Evolutionary conservation across 768 basidiomycete genomes (phyloP).

Genomic region (Pulveroboletus sp.): DNA sequence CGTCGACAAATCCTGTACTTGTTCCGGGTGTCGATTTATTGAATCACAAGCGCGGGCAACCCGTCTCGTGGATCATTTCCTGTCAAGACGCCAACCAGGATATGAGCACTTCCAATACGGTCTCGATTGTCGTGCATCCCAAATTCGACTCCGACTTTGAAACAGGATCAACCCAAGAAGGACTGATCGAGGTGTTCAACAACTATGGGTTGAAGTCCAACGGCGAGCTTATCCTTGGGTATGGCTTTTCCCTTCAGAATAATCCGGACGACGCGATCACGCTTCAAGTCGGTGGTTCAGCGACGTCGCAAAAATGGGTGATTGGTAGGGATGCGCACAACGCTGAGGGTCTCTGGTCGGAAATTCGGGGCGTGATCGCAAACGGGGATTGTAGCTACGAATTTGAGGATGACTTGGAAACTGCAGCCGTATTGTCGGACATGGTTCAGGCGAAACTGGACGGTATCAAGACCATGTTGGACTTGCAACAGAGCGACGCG

Average conservation of each 20-base stretch:
- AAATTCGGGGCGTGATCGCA: constrained; percentile 36
- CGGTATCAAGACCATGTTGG: constrained; percentile 40
- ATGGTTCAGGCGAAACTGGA: constrained; percentile 57
- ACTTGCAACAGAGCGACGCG: constrained; percentile 11
- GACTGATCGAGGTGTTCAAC: constrained; percentile 56
- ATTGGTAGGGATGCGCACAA: constrained; percentile 54
- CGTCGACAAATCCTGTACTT: constrained; percentile 66
- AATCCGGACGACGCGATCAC: constrained; percentile 88
- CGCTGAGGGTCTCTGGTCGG: constrained; percentile 57
- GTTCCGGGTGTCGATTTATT: constrained; percentile 84
- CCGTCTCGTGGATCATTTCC: constrained; percentile 77
- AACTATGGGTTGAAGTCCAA: constrained; percentile 93
- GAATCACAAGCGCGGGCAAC: constrained; percentile 77
- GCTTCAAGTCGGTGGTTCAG: constrained; percentile 61
- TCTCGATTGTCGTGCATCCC: constrained; percentile 60
- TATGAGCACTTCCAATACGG: constrained; percentile 27
- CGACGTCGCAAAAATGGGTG: constrained; percentile 47
- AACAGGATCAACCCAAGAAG: constrained; percentile 26
- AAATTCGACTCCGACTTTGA: constrained; percentile 20
- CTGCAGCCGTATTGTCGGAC: constrained; percentile 56
- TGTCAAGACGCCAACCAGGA: constrained; percentile 23
- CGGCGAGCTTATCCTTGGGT: constrained; percentile 84
- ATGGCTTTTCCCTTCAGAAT: constrained; percentile 75
- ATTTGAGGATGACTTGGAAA: constrained; percentile 66
- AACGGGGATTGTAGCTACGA: constrained; percentile 19